Evolutionary conservation across 495 filamentous ascomycete species (phyloP).

Genomic region (Aspergillus ellipticus): DNA sequence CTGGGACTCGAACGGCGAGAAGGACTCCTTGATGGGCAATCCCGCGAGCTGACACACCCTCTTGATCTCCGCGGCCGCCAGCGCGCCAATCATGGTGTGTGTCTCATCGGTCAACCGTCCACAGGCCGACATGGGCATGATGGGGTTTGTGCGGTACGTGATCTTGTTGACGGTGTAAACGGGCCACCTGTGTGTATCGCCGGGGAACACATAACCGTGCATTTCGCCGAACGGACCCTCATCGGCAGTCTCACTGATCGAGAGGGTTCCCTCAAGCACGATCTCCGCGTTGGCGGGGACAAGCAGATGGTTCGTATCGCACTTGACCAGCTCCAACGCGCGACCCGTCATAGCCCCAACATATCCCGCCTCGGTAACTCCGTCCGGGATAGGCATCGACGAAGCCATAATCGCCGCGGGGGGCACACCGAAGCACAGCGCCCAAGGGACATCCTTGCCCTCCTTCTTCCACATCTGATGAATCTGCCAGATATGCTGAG

Average conservation of each 20-base stretch:
- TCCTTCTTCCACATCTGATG: slow-evolving; percentile 33
- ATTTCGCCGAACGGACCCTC: slow-evolving; percentile 39
- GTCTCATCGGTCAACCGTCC: slow-evolving; percentile 33
- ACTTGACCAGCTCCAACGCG: slow-evolving; percentile 34
- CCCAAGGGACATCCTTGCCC: slow-evolving; percentile 35
- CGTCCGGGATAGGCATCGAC: slow-evolving; percentile 35
- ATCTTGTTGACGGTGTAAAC: slow-evolving; percentile 35
- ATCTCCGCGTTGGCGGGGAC: slow-evolving; percentile 40
- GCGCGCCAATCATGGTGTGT: slow-evolving; percentile 37
- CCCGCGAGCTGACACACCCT: slow-evolving; percentile 31
- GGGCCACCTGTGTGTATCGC: slow-evolving; percentile 23
- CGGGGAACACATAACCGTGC: slow-evolving; percentile 32
- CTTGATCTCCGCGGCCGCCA: slow-evolving; percentile 37
- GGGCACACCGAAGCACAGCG: slow-evolving; percentile 34
- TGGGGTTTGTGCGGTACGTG: slow-evolving; percentile 31
- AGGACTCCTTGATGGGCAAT: slow-evolving; percentile 35
- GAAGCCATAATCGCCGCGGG: slow-evolving; percentile 37
- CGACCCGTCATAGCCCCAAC: slow-evolving; percentile 31
- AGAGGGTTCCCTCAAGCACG: slow-evolving; percentile 35
- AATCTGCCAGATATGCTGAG: slow-evolving; percentile 34
- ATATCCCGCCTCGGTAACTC: slow-evolving; percentile 32
- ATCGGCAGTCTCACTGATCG: slow-evolving; percentile 25
- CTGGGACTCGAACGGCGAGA: slow-evolving; percentile 38
- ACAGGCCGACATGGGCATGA: slow-evolving; percentile 29
- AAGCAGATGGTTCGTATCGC: slow-evolving; percentile 34